phyloP scores from a whole-genome alignment of 345 rosid species.

The Aquilaria sinensis region DNA sequence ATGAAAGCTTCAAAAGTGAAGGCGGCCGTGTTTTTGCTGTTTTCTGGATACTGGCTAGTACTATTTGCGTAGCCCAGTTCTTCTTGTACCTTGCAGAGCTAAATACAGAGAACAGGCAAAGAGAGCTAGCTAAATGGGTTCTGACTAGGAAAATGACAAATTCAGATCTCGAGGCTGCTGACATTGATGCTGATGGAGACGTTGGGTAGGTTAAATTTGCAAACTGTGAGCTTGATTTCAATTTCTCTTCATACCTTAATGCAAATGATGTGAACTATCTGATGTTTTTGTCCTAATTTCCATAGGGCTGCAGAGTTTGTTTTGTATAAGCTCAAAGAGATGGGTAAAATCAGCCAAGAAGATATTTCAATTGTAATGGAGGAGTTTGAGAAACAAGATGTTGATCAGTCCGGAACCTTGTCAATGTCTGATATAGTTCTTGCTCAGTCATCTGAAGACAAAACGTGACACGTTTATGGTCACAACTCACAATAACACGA shows the following conservation, averaged over 20 bases:
- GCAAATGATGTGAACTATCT: no score
- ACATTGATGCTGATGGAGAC: slow-evolving; percentile 61
- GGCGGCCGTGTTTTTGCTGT: slow-evolving; percentile 63
- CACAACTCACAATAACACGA: no score
- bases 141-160: slow-evolving; percentile 51
- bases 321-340: slow-evolving; percentile 66
- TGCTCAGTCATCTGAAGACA: slow-evolving; percentile 12
- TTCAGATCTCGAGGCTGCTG: slow-evolving; percentile 79
- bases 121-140: slow-evolving; percentile 60
- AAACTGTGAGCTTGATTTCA: background rate
- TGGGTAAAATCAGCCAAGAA: slow-evolving; percentile 58
- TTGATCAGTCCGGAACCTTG: slow-evolving; percentile 17
- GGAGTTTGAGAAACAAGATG: slow-evolving; percentile 59
- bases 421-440: slow-evolving; percentile 9
- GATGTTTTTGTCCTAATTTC: background rate
- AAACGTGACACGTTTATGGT: background rate
- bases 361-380: slow-evolving; percentile 39
- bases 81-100: slow-evolving; percentile 60
- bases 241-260: no score
- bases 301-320: slow-evolving; percentile 4
- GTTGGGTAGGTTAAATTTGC: slow-evolving; percentile 51
- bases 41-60: slow-evolving; percentile 63
- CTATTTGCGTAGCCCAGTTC: slow-evolving; percentile 62
- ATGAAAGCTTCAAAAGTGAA: slow-evolving; percentile 53
- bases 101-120: slow-evolving; percentile 55